Evolutionary conservation across 805 yeast genomes (phyloP).

Genomic region (Monosporozyma unispora): DNA sequence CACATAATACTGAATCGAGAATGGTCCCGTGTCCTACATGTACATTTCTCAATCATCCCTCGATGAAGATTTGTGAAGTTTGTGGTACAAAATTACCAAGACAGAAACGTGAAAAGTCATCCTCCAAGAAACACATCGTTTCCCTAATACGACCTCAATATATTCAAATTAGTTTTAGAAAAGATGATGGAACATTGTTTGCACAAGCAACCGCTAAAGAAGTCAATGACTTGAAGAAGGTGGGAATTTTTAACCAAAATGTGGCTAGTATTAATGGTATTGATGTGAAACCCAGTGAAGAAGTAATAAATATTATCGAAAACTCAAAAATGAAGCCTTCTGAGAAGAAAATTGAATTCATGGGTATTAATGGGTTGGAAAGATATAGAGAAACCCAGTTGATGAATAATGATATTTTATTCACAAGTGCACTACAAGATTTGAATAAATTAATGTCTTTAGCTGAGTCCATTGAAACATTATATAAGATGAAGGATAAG

Average conservation of each 20-base stretch:
- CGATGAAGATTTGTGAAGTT: constrained; percentile 71
- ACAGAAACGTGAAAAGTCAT: background rate
- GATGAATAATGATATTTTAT: constrained; percentile 48
- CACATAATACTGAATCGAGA: background rate
- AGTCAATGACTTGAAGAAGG: constrained; percentile 34
- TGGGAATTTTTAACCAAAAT: constrained; percentile 21
- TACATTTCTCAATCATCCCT: constrained; percentile 78
- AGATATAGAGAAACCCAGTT: constrained; percentile 45
- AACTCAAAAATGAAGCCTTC: background rate
- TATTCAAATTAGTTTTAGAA: constrained; percentile 67
- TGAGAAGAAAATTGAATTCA: constrained; percentile 27
- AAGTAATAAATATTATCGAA: background rate
- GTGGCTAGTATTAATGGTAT: constrained; percentile 30
- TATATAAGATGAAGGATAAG: constrained; percentile 30
- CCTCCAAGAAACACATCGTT: background rate
- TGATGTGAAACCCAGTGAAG: constrained; percentile 8
- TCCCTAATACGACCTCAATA: constrained; percentile 11
- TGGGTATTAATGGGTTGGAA: constrained; percentile 70
- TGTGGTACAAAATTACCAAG: constrained; percentile 56
- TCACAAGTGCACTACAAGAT: constrained; percentile 66
- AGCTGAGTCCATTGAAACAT: constrained; percentile 58
- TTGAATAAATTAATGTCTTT: constrained; percentile 67
- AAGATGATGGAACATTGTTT: constrained; percentile 53
- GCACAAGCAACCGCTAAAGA: constrained; percentile 37
- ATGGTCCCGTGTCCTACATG: constrained; percentile 43